Percentiles rank a stretch among this genome's conserved stretches.
phyloP scores from a whole-genome alignment of 129 eudicot genomes.

The sunflower (Helianthus annuus) region DNA sequence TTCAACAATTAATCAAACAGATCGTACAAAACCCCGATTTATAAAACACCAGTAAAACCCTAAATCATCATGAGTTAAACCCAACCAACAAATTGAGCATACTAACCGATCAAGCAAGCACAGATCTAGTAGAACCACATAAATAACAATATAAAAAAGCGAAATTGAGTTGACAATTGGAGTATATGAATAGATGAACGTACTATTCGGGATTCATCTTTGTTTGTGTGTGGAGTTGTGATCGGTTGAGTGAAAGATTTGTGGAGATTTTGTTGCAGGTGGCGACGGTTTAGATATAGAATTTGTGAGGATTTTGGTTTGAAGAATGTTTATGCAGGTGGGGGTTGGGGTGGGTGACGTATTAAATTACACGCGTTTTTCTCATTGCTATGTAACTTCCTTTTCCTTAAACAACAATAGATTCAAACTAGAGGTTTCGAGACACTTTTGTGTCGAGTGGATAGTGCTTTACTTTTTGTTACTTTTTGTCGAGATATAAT shows the following conservation, averaged over 20 bases:
- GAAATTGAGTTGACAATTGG: conserved; percentile 12
- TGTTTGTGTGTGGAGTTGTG: conserved; percentile 22
- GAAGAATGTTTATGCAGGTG: conserved; percentile 22
- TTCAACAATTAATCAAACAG: conserved; percentile 11
- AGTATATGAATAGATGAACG: conserved; percentile 12
- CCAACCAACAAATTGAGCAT: conserved; percentile 1
- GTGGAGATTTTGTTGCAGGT: conserved; percentile 25
- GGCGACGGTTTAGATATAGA: conserved; percentile 8
- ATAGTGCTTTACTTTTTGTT: too few species aligned
- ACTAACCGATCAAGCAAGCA: conserved; percentile 2
- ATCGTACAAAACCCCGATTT: conserved; percentile 19
- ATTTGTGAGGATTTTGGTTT: background rate
- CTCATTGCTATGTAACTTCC: background rate
- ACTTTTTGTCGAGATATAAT: too few species aligned
- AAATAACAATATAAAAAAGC: background rate
- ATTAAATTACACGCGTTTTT: conserved; percentile 3
- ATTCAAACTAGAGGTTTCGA: too few species aligned
- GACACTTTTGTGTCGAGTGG: too few species aligned
- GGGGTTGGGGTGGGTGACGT: conserved; percentile 26
- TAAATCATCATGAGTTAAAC: conserved; percentile 20
- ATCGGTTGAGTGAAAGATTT: conserved; percentile 16
- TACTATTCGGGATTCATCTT: conserved; percentile 44
- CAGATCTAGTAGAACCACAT: conserved; percentile 29
- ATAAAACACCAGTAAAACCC: conserved; percentile 6
- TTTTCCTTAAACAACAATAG: background rate